Conservation (phyloP, 2,329 filamentous ascomycete species). For the Ophiocordyceps sinensis region DNA sequence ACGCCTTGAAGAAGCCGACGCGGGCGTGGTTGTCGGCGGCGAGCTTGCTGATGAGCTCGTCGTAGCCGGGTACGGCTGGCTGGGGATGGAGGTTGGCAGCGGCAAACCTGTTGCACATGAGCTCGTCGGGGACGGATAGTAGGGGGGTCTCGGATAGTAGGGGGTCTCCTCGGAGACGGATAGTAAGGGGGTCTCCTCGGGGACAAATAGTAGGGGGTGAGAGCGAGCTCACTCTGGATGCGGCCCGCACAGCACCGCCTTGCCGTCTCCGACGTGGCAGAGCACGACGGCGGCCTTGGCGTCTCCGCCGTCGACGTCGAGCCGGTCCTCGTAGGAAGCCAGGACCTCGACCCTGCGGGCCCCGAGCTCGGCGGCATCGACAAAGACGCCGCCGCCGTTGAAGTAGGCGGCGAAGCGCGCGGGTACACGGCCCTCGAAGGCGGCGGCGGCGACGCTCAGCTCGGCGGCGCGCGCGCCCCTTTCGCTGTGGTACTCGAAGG, state of each 20-base stretch:
- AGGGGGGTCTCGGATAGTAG: too few species aligned
- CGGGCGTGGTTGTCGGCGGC: slow-evolving; percentile 55
- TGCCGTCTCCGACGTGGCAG: slow-evolving; percentile 68
- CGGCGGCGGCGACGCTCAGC: slow-evolving; percentile 47
- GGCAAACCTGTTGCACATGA: slow-evolving; percentile 52
- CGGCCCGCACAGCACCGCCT: slow-evolving; percentile 66
- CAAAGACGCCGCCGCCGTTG: slow-evolving; percentile 89
- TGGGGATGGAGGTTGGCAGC: slow-evolving; percentile 60
- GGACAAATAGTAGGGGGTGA: too few species aligned
- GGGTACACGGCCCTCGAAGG: slow-evolving; percentile 41
- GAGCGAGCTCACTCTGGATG: slow-evolving; percentile 62
- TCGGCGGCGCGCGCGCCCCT: slow-evolving; percentile 61
- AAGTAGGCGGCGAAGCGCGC: slow-evolving; percentile 66
- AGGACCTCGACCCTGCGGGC: slow-evolving; percentile 62
- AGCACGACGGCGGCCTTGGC: slow-evolving; percentile 69
- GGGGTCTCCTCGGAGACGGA: too few species aligned
- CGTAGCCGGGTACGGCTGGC: slow-evolving; percentile 53
- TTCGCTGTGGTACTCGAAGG: slow-evolving; percentile 86
- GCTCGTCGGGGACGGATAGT: slow-evolving; percentile 1
- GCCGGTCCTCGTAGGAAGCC: slow-evolving; percentile 60
- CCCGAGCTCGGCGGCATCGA: slow-evolving; percentile 52
- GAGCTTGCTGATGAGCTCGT: slow-evolving; percentile 52
- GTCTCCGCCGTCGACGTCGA: slow-evolving; percentile 63
- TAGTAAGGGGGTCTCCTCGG: too few species aligned
- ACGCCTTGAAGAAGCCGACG: slow-evolving; percentile 62